Evolutionary conservation across 2,329 filamentous ascomycete species (phyloP).

Genomic region (Rutstroemia sp.): DNA sequence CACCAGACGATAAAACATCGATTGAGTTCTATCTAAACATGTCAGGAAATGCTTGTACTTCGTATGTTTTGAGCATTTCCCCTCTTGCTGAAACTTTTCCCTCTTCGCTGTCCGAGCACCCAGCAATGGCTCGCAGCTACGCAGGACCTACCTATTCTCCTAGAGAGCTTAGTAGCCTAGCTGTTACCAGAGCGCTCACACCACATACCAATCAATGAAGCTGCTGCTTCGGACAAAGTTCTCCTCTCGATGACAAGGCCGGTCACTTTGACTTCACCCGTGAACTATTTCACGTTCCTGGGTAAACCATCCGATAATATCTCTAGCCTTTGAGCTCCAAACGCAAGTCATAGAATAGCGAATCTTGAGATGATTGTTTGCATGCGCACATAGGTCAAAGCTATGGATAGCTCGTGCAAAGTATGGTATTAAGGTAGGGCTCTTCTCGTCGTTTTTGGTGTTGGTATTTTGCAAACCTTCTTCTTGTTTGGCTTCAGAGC

Average conservation of each 20-base stretch:
- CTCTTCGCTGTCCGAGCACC: neutral
- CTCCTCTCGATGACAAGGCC: neutral
- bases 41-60: too few species aligned
- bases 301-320: neutral
- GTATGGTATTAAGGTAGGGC: neutral
- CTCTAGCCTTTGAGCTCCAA: neutral
- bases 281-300: neutral
- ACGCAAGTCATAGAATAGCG: neutral
- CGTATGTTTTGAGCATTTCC: neutral
- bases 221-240: neutral
- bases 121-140: neutral
- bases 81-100: neutral
- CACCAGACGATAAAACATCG: too few species aligned
- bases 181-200: too few species aligned
- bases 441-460: too few species aligned
- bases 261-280: neutral
- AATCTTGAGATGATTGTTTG: neutral
- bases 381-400: neutral
- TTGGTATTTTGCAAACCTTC: neutral
- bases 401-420: neutral
- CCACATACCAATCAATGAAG: neutral
- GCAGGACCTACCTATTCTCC: neutral
- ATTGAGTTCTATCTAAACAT: too few species aligned
- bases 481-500: neutral
- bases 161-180: too few species aligned